phyloP scores from a whole-genome alignment of 176 grass and related monocot species.

The Ensete glaucum region DNA sequence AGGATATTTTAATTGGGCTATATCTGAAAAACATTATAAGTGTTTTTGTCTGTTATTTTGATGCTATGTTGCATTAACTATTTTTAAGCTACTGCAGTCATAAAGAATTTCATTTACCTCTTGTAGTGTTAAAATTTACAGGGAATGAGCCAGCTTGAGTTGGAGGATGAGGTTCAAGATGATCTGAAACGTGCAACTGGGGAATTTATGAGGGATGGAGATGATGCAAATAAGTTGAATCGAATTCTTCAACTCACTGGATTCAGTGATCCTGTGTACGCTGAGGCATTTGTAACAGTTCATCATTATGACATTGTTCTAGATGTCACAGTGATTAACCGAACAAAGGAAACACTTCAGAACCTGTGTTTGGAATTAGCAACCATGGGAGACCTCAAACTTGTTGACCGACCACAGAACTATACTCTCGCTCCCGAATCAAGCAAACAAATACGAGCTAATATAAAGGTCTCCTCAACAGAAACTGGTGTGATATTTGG shows the following conservation, averaged over 20 bases:
- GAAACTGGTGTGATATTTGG: slow-evolving; percentile 20
- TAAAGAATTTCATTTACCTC: background rate
- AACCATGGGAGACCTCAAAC: slow-evolving; percentile 17
- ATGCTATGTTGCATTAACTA: background rate
- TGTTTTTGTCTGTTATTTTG: background rate
- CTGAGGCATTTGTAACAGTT: slow-evolving; percentile 19
- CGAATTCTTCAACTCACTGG: slow-evolving; percentile 14
- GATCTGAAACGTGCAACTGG: slow-evolving; percentile 18
- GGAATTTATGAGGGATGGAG: slow-evolving; percentile 10
- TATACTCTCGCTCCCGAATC: slow-evolving; percentile 11
- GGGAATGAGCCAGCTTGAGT: slow-evolving; percentile 21
- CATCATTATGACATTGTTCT: slow-evolving; percentile 17
- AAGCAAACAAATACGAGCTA: slow-evolving; percentile 15
- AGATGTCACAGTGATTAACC: slow-evolving; percentile 15
- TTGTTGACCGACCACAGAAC: slow-evolving; percentile 16
- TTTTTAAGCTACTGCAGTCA: background rate
- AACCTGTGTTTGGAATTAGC: slow-evolving; percentile 14
- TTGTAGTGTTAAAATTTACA: background rate
- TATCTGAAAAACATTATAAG: background rate
- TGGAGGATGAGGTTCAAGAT: slow-evolving; percentile 22
- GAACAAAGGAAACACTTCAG: slow-evolving; percentile 15
- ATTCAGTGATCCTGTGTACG: slow-evolving; percentile 17
- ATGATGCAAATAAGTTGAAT: slow-evolving; percentile 9
- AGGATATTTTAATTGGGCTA: background rate
- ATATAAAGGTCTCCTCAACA: slow-evolving; percentile 20